Evolutionary conservation across 768 basidiomycete species (phyloP), one percentile per base, ranked within the genome.

Genomic region (Tricholoma hemisulphureum): DNA sequence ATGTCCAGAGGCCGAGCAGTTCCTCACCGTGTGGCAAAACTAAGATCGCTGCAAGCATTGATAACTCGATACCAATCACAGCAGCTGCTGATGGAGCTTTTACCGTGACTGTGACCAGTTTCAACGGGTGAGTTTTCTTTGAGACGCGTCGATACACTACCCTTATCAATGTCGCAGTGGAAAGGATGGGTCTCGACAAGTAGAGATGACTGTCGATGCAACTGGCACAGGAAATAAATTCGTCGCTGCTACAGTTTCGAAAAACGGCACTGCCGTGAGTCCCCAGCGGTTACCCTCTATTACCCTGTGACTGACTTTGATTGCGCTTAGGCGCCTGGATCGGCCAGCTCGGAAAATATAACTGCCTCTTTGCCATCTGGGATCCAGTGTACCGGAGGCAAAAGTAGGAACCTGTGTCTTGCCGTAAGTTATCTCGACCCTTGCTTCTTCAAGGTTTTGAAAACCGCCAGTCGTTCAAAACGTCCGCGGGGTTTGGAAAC

Each of bases 401-500:
- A 67, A 0, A 56, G 68, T 5, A 68, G 71, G 2, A 73, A 82
- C 65, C 71, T 74, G 24, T 86, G 83, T 67, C 71, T 86, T 56
- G 80, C 76, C 39, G 77, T 80, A 59, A 28, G 77, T 71, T 8
- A 55, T 49, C 31, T 11, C 0, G 7, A 26, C 10, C 26, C 35
- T n/a, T 26, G 9, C 11, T 31, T 28, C 16, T 55, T 1, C 2
- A 24, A 34, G 39, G 31, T 20, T 32, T 43, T 55, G 39, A 59
- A 23, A 34, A 43, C 16, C 31, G 16, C 8, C 55, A 76, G 70
- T 77, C 79, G 26, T 80, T 84, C 62, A 75, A 69, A 41, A 80
- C 81, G 18, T 67, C 77, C 18, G 76, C 73, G 21, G 78, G 80
- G 26, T 83, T 83, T 66, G 83, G 83, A 53, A 83, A 81, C 65